Conservation (phyloP, 2,329 filamentous ascomycete genomes). For the Colletotrichum sp. region DNA sequence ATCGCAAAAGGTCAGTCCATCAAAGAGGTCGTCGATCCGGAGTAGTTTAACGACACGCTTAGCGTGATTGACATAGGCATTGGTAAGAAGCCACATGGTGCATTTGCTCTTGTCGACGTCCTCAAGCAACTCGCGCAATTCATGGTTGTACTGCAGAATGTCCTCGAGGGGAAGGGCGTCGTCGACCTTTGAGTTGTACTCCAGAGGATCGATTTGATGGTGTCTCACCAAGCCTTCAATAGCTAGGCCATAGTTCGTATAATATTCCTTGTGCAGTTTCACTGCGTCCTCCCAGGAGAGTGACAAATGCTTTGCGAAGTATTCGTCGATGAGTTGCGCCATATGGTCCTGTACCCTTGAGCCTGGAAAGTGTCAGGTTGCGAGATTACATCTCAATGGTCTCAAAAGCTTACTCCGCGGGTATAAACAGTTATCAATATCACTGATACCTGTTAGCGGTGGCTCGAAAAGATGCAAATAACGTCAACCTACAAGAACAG, state of each 20-base stretch:
- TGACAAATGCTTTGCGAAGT: slow-evolving; percentile 72
- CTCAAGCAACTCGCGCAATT: slow-evolving; percentile 76
- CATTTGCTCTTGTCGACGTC: slow-evolving; percentile 86
- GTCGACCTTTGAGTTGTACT: slow-evolving; percentile 94
- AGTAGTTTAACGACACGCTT: slow-evolving; percentile 82
- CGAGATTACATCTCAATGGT: background rate
- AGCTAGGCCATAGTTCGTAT: slow-evolving; percentile 94
- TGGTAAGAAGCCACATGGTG: slow-evolving; percentile 92
- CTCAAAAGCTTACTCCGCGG: slow-evolving; percentile 69
- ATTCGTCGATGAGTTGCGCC: slow-evolving; percentile 77
- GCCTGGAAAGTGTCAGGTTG: slow-evolving; percentile 45
- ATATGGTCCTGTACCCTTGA: slow-evolving; percentile 88
- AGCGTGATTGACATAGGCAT: slow-evolving; percentile 91
- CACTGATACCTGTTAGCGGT: slow-evolving; percentile 56
- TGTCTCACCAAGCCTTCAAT: slow-evolving; percentile 93
- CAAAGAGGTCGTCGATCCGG: slow-evolving; percentile 85
- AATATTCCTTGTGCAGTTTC: slow-evolving; percentile 88
- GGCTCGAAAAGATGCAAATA: too few relatives aligned
- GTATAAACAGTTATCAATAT: slow-evolving; percentile 98
- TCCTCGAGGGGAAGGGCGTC: slow-evolving; percentile 89
- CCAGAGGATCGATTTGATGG: slow-evolving; percentile 92
- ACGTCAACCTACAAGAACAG: slow-evolving; percentile 44
- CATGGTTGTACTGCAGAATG: slow-evolving; percentile 79
- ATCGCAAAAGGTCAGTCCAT: slow-evolving; percentile 94
- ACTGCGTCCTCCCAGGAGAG: slow-evolving; percentile 80